Base-by-base conservation (phyloP, 2,329 filamentous ascomycete genomes). In the Diatrype stigma region DNA sequence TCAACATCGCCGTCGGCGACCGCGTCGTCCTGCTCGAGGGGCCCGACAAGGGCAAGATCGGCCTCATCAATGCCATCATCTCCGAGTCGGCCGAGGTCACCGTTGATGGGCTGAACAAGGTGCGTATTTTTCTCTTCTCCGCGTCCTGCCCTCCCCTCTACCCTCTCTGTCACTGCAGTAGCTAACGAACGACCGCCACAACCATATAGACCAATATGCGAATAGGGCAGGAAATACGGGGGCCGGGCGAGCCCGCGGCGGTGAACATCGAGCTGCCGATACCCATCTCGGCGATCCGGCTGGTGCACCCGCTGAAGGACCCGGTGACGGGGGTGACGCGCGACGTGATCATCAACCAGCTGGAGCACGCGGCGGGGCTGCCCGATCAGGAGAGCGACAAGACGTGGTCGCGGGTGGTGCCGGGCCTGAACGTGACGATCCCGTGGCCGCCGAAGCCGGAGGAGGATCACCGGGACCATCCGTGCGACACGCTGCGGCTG, bases 21-120 rank as follows among this genome's bases (percentile, higher is more conserved):
- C 81, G 94, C 53, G 91, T 96, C 30, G 89, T 93, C 48, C 73
- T 97, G 52, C 72, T 90, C 49, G 82, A 86, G 54, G 92, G 93
- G 8, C 80, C 79, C 34, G 88, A 94, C 63, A 87, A 85, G 73
- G 91, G 91, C 62, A 89, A 86, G 73, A 94, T 99, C 70, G 89
- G 89, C 47, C 73, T 74, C n/a, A 81, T 97, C 42, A 69, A 67
- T 53, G 67, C 73, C 1, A 73, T 95, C 44, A 72, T 82, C 57
- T 55, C 64, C 4, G 69, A 77, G 11, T 73, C 70, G 44, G 85
- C 82, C 54, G 78, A 79, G 55, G 73, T 90, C 44, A 75, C 71
- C n/a, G 71, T 92, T 42, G 76, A 82, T 55, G 81, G 78, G 22
- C 60, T 85, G 53, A 84, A 87, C 63, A 75, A 79, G 75, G 89